These are phyloP conservation scores for Candida glaebosa DNA, from an alignment of 805 yeast species.

Conservation along the genomic window DNA sequence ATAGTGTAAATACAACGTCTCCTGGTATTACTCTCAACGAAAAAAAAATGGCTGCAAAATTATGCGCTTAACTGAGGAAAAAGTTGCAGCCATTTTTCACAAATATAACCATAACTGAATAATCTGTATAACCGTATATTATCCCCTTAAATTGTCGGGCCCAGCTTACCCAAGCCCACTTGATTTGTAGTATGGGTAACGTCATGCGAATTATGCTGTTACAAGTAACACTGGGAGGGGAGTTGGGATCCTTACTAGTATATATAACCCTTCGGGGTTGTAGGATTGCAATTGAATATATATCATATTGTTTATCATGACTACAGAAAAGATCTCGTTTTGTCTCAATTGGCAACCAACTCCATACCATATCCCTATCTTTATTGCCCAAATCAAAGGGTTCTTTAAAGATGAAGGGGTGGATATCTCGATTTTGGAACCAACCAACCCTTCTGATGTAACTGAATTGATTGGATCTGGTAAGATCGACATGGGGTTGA, in stretches of 20 bases:
- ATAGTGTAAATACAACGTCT: no score
- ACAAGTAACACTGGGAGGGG: no score
- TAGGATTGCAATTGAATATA: no score
- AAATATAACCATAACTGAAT: background rate
- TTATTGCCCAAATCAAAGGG: conserved; percentile 47
- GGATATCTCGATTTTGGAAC: conserved; percentile 51
- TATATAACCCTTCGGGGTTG: no score
- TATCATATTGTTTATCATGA: no score
- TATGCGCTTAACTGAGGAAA: background rate
- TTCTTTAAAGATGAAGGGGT: conserved; percentile 49
- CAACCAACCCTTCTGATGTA: conserved; percentile 56
- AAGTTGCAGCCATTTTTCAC: background rate
- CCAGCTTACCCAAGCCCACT: background rate
- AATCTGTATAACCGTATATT: background rate
- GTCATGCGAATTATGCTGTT: no score
- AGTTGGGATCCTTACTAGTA: no score
- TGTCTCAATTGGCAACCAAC: conserved; percentile 53
- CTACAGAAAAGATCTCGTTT: conserved; percentile 49
- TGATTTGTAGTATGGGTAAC: background rate
- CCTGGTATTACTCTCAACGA: no score
- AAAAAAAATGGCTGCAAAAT: background rate
- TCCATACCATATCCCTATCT: conserved; percentile 54
- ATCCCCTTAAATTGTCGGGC: background rate
- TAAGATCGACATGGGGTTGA: conserved; percentile 55
- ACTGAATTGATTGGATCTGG: conserved; percentile 57